Evolutionary conservation across 2,329 filamentous ascomycete species (phyloP).

Genomic region (Mollisiaceae sp.): DNA sequence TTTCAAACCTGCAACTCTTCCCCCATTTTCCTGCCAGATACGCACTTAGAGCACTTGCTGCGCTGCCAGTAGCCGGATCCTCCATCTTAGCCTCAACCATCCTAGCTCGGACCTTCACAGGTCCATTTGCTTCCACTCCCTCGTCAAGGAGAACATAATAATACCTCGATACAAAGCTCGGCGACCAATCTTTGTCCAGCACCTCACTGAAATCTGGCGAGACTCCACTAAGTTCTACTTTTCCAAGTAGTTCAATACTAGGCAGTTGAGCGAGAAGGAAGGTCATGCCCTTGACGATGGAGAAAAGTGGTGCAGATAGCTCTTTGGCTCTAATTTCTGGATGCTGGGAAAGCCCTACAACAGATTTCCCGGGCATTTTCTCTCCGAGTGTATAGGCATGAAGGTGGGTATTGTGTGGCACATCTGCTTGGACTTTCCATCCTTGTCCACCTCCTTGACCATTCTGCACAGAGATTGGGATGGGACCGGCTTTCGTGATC

Average conservation of each 20-base stretch:
- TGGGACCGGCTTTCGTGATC: conserved; percentile 56
- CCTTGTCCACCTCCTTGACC: conserved; percentile 35
- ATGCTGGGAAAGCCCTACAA: conserved; percentile 39
- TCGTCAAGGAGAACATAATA: conserved; percentile 59
- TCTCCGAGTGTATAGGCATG: conserved; percentile 53
- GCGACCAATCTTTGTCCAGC: conserved; percentile 58
- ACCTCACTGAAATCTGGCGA: conserved; percentile 45
- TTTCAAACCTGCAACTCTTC: conserved; percentile 50
- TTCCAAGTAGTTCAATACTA: conserved; percentile 62
- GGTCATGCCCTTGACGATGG: conserved; percentile 75
- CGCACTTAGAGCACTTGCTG: conserved; percentile 60
- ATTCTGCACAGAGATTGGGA: not conserved
- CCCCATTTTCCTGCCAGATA: conserved; percentile 56
- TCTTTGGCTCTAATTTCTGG: conserved; percentile 46
- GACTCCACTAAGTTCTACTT: conserved; percentile 38
- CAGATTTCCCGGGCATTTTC: conserved; percentile 20
- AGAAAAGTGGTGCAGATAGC: conserved; percentile 57
- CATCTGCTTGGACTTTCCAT: conserved; percentile 52
- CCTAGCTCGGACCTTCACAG: conserved; percentile 55
- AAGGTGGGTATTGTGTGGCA: conserved; percentile 70
- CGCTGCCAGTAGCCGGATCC: conserved; percentile 67
- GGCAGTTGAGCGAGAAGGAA: conserved; percentile 69
- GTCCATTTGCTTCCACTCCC: conserved; percentile 34
- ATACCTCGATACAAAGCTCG: conserved; percentile 59
- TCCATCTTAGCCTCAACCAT: conserved; percentile 61